phyloP scores from a whole-genome alignment of 257 asterid species.

The Solanum appendiculatum region DNA sequence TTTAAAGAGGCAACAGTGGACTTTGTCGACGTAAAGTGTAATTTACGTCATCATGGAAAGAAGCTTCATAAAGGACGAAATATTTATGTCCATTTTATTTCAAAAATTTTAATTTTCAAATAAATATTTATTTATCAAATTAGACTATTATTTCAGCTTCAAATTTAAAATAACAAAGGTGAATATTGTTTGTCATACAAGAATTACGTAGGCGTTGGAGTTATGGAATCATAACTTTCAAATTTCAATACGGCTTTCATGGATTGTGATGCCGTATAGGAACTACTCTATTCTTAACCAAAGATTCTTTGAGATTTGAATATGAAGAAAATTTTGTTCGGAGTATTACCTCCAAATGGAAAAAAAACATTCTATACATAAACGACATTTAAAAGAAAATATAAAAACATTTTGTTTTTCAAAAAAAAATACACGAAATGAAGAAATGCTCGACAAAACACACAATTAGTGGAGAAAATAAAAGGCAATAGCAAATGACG shows the following conservation, averaged over 20 bases:
- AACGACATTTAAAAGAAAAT: background rate
- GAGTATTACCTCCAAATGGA: too few species aligned
- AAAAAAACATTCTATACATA: too few species aligned
- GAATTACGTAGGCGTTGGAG: background rate
- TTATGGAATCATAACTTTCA: background rate
- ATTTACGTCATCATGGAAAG: background rate
- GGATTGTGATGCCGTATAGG: too few species aligned
- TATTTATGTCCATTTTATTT: background rate
- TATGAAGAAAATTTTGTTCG: too few species aligned
- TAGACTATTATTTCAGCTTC: background rate
- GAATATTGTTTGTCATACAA: background rate
- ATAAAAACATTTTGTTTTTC: too few species aligned
- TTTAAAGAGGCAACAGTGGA: background rate
- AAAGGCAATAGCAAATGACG: too few species aligned
- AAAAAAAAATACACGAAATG: background rate
- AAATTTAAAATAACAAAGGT: background rate
- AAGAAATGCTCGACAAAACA: background rate
- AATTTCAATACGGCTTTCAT: fast-evolving
- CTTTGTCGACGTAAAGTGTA: background rate
- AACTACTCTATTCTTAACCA: fast-evolving
- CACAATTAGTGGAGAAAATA: too few species aligned
- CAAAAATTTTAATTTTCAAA: background rate
- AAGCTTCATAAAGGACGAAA: background rate
- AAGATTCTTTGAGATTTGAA: too few species aligned
- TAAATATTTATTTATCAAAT: background rate